Conservation (phyloP, 441 rosid genomes). For the Populus hybrid region DNA sequence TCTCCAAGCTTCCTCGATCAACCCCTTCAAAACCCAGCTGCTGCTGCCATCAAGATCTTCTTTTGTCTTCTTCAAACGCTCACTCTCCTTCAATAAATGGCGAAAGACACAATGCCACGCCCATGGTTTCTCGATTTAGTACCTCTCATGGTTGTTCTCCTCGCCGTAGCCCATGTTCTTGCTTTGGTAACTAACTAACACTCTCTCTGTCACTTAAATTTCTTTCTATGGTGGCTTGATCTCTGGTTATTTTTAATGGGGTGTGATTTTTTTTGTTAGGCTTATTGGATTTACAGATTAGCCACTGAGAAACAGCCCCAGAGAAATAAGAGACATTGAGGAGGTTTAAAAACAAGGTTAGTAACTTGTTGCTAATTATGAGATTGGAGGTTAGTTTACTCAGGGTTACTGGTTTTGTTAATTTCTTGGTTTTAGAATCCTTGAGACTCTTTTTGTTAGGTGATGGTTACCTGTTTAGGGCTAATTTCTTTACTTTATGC, state of each 20-base stretch:
- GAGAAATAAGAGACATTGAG: slow-evolving; percentile 73
- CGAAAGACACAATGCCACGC: slow-evolving; percentile 38
- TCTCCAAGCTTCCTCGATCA: background rate
- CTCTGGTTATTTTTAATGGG: background rate
- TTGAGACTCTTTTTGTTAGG: background rate
- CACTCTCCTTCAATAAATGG: slow-evolving; percentile 33
- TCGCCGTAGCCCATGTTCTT: slow-evolving; percentile 78
- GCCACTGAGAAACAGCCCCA: slow-evolving; percentile 73
- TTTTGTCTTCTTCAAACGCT: background rate
- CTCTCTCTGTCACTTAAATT: background rate
- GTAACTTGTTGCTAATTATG: background rate
- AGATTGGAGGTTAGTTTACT: background rate
- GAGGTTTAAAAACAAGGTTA: background rate
- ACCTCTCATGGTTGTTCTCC: slow-evolving; percentile 54
- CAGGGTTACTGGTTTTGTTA: background rate
- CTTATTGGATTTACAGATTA: slow-evolving; percentile 84
- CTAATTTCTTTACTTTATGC: background rate
- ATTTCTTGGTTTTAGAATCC: background rate
- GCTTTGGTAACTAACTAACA: slow-evolving; percentile 50
- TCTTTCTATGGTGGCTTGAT: slow-evolving; percentile 9
- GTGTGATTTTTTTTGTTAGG: slow-evolving; percentile 34
- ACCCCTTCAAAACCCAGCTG: slow-evolving; percentile 11
- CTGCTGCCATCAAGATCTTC: background rate
- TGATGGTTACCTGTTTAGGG: background rate
- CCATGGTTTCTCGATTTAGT: slow-evolving; percentile 73